A percentile compares a stretch with the other conserved stretches of the same genome.
Conservation (phyloP, 1,139 yeast species). For the Blastobotrys capitulatus region DNA sequence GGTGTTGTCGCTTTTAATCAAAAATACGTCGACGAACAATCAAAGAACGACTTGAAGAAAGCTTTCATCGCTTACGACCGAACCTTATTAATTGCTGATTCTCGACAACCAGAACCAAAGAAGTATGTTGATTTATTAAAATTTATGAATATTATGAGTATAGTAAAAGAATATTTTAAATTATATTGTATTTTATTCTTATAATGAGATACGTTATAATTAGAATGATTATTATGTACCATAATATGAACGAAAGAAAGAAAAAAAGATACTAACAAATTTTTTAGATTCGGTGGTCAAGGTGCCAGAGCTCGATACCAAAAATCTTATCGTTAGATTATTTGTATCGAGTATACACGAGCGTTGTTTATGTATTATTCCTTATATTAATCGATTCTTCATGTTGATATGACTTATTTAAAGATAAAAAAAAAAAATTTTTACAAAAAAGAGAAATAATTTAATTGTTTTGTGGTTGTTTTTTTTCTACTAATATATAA, state of each 20-base stretch:
- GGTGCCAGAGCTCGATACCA: conserved; percentile 99
- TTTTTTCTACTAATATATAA: too few species aligned
- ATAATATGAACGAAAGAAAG: too few species aligned
- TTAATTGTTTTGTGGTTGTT: too few species aligned
- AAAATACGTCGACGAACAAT: conserved; percentile 98
- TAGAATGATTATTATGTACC: too few species aligned
- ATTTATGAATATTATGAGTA: neutral
- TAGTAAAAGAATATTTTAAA: neutral
- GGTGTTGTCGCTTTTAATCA: conserved; percentile 99
- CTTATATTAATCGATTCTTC: neutral
- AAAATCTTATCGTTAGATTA: conserved; percentile 94
- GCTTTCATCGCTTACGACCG: conserved; percentile 97
- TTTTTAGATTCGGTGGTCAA: conserved; percentile 84
- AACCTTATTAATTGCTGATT: conserved; percentile 98
- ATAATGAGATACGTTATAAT: too few species aligned
- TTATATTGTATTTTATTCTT: neutral
- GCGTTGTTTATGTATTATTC: neutral
- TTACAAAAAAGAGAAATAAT: too few species aligned
- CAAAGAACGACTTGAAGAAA: conserved; percentile 99
- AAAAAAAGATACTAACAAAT: neutral
- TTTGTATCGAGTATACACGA: neutral
- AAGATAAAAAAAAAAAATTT: neutral
- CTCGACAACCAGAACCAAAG: conserved; percentile 99
- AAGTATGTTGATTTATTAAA: conserved; percentile 37
- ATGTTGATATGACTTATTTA: neutral